Conservation (phyloP, 148 eudicot species). For the Nyssa sinensis region DNA sequence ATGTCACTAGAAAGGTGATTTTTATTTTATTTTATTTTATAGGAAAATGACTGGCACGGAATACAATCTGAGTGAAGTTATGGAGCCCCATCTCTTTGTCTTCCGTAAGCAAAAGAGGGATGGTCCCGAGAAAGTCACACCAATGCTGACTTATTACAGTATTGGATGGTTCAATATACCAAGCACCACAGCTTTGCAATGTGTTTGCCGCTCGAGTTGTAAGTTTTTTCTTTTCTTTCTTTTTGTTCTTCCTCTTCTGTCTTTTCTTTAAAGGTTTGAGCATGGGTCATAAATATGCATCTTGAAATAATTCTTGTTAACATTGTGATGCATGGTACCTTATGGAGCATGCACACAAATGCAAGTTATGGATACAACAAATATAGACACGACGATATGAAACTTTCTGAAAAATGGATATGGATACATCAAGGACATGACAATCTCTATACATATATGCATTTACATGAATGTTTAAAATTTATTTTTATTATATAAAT, state of each 20-base stretch:
- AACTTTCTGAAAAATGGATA: too few relatives aligned
- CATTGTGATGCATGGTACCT: background rate
- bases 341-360: too few relatives aligned
- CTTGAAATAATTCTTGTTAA: background rate
- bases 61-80: constrained; percentile 71
- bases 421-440: too few relatives aligned
- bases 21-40: constrained; percentile 21
- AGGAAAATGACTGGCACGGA: constrained; percentile 92
- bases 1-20: constrained; percentile 2
- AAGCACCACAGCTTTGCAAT: constrained; percentile 93
- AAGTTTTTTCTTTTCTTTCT: constrained; percentile 20
- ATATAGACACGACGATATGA: too few relatives aligned
- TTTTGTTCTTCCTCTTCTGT: background rate
- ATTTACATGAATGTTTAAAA: too few relatives aligned
- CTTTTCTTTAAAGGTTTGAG: background rate
- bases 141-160: constrained; percentile 89
- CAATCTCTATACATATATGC: too few relatives aligned
- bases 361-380: too few relatives aligned
- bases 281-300: background rate
- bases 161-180: constrained; percentile 94
- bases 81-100: constrained; percentile 88
- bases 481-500: too few relatives aligned
- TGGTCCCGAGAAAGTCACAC: constrained; percentile 85
- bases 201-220: constrained; percentile 90
- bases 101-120: constrained; percentile 94